Evolutionary conservation across 805 yeast genomes (phyloP), one percentile per base, ranked within the genome.

Genomic region (Starmerella potacharoeniae): DNA sequence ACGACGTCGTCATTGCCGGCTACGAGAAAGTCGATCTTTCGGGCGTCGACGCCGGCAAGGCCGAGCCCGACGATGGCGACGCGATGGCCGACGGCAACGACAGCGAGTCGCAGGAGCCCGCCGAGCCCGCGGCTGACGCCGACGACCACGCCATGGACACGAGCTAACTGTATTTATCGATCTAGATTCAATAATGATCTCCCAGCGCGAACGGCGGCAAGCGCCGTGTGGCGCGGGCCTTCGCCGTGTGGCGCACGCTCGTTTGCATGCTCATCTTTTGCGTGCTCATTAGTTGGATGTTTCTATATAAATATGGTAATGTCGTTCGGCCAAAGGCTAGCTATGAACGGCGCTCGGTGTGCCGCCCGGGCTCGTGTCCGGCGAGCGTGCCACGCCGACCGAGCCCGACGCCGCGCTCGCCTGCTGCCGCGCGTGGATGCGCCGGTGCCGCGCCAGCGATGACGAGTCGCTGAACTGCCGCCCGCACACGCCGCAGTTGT

Each of bases 371-470:
- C 22, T 22, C 22, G 22, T 22, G 22, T 22, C 22, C 22, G 22
- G 37, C 14, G 14, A 11, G 22, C 22, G 22, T 3, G 22, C 22
- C 3, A 22, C 22, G 22, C 22, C 22, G 22, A 22, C 22, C 22
- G 22, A 22, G 22, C 22, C 22, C 22, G 22, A 22, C 22, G 22
- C 22, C 22, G 17, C 14, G 41, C 50, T 42, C 2, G 34, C 42
- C 13, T 46, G 54, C 60, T 86, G 90, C 16, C 95, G 95, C 0
- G 90, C 82, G 65, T 87, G 96, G 22, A 86, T 85, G 47, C 95
- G 72, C 43, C 84, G 77, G 68, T 87, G 95, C 57, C 96, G 77
- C 6, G 96, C 95, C 56, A 89, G 73, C 5, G 71, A 68, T 14
- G 69, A 65, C 11, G 71, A 68, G 54, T 69, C 72, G 51, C 70